Evolutionary conservation across 2,329 filamentous ascomycete genomes (phyloP), one percentile per base, ranked within the genome.

Genomic region (Whalleya microplaca): DNA sequence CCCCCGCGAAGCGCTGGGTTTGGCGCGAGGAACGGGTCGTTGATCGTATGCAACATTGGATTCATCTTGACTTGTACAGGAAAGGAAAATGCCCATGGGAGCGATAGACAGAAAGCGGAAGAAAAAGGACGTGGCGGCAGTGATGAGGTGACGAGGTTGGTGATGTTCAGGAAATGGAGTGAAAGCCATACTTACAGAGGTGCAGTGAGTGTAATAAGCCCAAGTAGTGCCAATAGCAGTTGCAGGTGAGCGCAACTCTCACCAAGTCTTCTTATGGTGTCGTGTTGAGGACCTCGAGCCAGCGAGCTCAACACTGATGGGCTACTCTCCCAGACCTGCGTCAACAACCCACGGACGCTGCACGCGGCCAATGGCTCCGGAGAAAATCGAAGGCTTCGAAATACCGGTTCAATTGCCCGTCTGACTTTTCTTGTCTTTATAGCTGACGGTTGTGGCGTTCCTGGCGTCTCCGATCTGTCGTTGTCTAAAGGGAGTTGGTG

Each of bases 121-220:
- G 23, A 41, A 20, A 12, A 16, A 41, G 1, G 18, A n/a, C 2
- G 9, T 2, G 41, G 27, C 19, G 43, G 16, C 7, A 40, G 43
- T 21, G 47, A 53, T 48, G 52, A 51, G 27, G n/a, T 3, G 48
- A 45, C 47, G 44, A 4, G 37, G 14, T 37, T 16, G 37, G 18
- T 6, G 48, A 27, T 18, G 44, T 19, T 10, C 19, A 44, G 27
- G 45, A 41, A 49, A 29, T 47, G 20, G 29, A 40, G 48, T 42
- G 21, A 43, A 51, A 41, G 51, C 45, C 58, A 61, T 63, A 63
- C 60, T 53, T 58, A 61, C 50, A 47, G 27, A 29, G 19, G 16
- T 19, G 16, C 10, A 18, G 10, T 18, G 40, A 41, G 21, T 46
- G 1, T 6, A 37, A 43, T 44, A 10, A 45, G 12, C n/a, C 23